Evolutionary conservation across 805 yeast species (phyloP).

Genomic region (Candida ulmi): DNA sequence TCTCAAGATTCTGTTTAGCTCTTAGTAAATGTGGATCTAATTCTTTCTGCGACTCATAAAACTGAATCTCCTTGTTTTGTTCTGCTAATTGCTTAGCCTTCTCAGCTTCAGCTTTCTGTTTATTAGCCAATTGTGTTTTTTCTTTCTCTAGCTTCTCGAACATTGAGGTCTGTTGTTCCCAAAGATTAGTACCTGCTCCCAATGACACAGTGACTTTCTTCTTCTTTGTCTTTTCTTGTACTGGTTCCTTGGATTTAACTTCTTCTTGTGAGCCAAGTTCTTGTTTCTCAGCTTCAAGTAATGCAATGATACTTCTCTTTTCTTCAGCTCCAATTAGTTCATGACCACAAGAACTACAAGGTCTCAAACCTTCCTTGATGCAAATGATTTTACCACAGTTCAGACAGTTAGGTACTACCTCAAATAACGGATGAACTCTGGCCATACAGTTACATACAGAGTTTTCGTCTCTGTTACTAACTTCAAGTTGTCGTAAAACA

Average conservation of each 20-base stretch:
- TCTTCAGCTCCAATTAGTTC: constrained; percentile 64
- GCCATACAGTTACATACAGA: constrained; percentile 78
- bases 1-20: constrained; percentile 74
- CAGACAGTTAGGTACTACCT: constrained; percentile 87
- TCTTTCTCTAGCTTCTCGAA: constrained; percentile 54
- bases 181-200: constrained; percentile 59
- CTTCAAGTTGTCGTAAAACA: constrained; percentile 49
- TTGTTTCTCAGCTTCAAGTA: constrained; percentile 49
- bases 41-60: constrained; percentile 32
- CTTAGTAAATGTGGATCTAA: constrained; percentile 53
- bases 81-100: constrained; percentile 31
- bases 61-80: constrained; percentile 39
- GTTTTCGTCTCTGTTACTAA: constrained; percentile 21
- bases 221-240: constrained; percentile 29
- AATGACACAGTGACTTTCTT: constrained; percentile 51
- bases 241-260: constrained; percentile 8
- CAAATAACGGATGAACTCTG: constrained; percentile 79
- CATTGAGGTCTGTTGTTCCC: constrained; percentile 62
- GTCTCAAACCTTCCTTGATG: constrained; percentile 82
- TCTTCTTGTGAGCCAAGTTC: constrained; percentile 29
- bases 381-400: constrained; percentile 95
- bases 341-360: constrained; percentile 78
- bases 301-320: constrained; percentile 45
- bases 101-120: constrained; percentile 29
- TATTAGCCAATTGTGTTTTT: constrained; percentile 28